phyloP scores from a whole-genome alignment of 2,329 filamentous ascomycete genomes.

The Fusarium lateritium region DNA sequence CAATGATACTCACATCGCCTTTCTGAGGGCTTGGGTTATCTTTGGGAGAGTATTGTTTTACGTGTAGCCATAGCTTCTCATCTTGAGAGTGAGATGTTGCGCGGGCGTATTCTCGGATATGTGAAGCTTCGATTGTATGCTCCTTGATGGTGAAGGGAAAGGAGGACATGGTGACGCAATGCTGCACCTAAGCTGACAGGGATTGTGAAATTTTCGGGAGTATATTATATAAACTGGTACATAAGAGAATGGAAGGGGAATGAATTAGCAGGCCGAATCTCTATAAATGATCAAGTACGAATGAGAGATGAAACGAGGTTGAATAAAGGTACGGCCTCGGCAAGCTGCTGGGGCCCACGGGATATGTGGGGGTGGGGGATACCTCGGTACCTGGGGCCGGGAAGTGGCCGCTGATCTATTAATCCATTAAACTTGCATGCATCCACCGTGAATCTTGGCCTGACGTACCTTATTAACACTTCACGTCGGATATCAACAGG shows the following conservation, averaged over 20 bases:
- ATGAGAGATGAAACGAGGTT: constrained; percentile 18
- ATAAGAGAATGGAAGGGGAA: background rate
- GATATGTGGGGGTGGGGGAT: constrained; percentile 40
- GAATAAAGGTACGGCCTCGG: constrained; percentile 34
- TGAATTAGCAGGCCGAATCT: background rate
- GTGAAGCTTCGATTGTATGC: constrained; percentile 80
- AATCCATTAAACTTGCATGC: background rate
- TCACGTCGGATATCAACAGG: background rate
- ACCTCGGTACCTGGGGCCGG: constrained; percentile 43
- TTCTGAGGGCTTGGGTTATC: constrained; percentile 77
- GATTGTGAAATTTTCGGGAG: no score
- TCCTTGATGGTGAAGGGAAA: constrained; percentile 75
- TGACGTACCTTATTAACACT: constrained; percentile 3
- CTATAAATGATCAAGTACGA: background rate
- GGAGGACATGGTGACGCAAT: constrained; percentile 41
- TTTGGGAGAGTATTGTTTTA: constrained; percentile 90
- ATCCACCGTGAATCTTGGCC: constrained; percentile 10
- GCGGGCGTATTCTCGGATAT: constrained; percentile 86
- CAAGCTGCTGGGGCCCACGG: constrained; percentile 21
- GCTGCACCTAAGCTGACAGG: background rate
- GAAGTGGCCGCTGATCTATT: constrained; percentile 31
- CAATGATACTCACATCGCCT: constrained; percentile 88
- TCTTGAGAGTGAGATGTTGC: constrained; percentile 82
- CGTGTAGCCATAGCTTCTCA: constrained; percentile 78
- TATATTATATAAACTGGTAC: background rate